phyloP scores from a whole-genome alignment of 2,329 filamentous ascomycete genomes.

The Aureobasidium sp. region DNA sequence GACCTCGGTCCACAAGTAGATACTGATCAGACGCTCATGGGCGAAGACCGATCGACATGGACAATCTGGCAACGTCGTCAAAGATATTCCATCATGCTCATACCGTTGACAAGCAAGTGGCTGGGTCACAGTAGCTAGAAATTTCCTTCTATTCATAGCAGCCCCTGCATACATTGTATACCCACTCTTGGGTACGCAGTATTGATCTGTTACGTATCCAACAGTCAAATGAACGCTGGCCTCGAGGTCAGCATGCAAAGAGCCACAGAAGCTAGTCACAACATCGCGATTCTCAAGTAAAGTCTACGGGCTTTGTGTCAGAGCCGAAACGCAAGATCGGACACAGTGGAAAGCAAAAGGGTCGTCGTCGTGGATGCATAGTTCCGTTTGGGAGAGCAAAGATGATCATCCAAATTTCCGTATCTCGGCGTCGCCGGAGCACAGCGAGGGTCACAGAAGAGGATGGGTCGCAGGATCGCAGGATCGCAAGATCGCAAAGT shows the following conservation, averaged over 20 bases:
- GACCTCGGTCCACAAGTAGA: not conserved
- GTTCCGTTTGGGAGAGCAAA: not conserved
- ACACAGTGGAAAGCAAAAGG: not conserved
- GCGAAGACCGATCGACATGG: not conserved
- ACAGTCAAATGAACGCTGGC: not conserved
- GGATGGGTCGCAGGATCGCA: not conserved
- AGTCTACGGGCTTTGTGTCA: not conserved
- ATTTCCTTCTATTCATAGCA: conserved; percentile 1
- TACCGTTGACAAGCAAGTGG: not conserved
- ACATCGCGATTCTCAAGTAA: not conserved
- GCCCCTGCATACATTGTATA: not conserved
- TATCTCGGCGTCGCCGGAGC: not conserved
- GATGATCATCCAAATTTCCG: not conserved
- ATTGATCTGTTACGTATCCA: not conserved
- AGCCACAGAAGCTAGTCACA: not conserved
- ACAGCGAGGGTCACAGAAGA: not conserved
- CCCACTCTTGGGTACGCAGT: not conserved
- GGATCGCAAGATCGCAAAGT: not conserved
- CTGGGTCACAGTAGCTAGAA: not conserved
- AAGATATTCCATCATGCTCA: not conserved
- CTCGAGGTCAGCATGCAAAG: not conserved
- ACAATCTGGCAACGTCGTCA: not conserved
- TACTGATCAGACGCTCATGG: not conserved
- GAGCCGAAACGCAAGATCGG: not conserved
- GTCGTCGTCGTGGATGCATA: not conserved